These are phyloP conservation scores for Schoenoplectus triqueter DNA, from an alignment of 202 grass and related monocot species.

Conservation along the genomic window DNA sequence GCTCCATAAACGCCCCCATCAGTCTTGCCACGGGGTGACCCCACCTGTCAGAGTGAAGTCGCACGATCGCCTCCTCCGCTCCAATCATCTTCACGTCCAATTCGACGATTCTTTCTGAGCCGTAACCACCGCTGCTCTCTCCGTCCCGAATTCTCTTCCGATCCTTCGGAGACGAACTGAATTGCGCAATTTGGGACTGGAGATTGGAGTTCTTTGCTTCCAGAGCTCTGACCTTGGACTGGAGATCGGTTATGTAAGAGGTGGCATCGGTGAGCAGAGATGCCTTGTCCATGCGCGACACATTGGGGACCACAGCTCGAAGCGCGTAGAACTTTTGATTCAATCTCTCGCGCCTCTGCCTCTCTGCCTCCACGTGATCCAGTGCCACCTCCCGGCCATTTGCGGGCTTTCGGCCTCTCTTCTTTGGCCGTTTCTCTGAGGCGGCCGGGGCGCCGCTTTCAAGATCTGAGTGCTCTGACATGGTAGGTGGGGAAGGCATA, in stretches of 20 bases:
- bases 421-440: conserved; percentile 28
- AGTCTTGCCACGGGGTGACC: conserved; percentile 35
- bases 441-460: background rate
- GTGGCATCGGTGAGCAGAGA: conserved; percentile 50
- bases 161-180: background rate
- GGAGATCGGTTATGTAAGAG: conserved; percentile 45
- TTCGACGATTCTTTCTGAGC: background rate
- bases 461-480: conserved; percentile 34
- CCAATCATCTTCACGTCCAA: conserved; percentile 44
- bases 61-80: conserved; percentile 35
- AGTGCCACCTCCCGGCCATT: conserved; percentile 27
- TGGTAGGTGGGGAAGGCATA: background rate
- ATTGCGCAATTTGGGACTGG: background rate
- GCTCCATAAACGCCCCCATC: conserved; percentile 34
- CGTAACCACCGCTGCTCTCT: background rate
- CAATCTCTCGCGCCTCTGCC: conserved; percentile 44
- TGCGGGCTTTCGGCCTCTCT: conserved; percentile 38
- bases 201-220: conserved; percentile 28
- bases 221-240: conserved; percentile 11
- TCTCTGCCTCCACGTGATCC: conserved; percentile 46
- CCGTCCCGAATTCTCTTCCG: background rate
- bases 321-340: conserved; percentile 53
- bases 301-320: conserved; percentile 46
- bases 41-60: conserved; percentile 38
- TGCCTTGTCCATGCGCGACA: conserved; percentile 55